Percentiles rank a stretch among this genome's conserved stretches.
phyloP scores from a whole-genome alignment of 1,284 basidiomycete species.

The Cryptococcus neoformans region DNA sequence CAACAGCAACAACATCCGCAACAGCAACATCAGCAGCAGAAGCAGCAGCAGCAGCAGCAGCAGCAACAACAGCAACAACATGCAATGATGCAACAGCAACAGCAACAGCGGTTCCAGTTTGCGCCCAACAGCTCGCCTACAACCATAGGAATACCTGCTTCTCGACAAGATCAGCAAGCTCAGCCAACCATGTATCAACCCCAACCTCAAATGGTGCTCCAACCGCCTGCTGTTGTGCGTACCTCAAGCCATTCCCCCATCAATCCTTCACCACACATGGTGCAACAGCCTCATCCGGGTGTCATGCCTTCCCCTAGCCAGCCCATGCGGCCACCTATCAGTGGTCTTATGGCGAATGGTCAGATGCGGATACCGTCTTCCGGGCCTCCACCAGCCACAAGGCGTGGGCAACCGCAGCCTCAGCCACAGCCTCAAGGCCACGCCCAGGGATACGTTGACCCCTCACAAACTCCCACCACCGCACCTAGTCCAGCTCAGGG shows the following conservation, averaged over 20 bases:
- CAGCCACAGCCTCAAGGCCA: constrained; percentile 1
- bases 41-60: background rate
- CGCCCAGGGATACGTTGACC: background rate
- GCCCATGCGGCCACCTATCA: constrained; percentile 34
- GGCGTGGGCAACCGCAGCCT: constrained; percentile 14
- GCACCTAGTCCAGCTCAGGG: constrained; percentile 9
- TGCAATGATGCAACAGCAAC: constrained; percentile 16
- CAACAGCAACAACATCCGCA: too few species aligned
- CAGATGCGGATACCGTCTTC: constrained; percentile 22
- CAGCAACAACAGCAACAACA: constrained; percentile 21
- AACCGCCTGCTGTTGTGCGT: constrained; percentile 19
- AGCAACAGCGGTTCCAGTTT: constrained; percentile 11
- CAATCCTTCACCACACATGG: constrained; percentile 31
- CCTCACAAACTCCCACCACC: background rate
- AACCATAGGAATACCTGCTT: constrained; percentile 14
- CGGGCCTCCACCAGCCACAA: too few species aligned
- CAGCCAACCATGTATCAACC: constrained; percentile 25
- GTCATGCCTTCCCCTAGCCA: constrained; percentile 32
- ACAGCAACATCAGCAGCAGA: background rate
- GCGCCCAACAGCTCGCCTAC: constrained; percentile 16
- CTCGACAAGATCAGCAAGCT: constrained; percentile 13
- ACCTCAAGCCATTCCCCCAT: constrained; percentile 30
- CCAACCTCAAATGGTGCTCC: constrained; percentile 14
- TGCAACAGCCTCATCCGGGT: constrained; percentile 21
- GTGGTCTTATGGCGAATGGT: constrained; percentile 26